Evolutionary conservation across 139 green algal genomes (phyloP), one percentile per base, ranked within the genome.

Genomic region (Picochlorum sp.): DNA sequence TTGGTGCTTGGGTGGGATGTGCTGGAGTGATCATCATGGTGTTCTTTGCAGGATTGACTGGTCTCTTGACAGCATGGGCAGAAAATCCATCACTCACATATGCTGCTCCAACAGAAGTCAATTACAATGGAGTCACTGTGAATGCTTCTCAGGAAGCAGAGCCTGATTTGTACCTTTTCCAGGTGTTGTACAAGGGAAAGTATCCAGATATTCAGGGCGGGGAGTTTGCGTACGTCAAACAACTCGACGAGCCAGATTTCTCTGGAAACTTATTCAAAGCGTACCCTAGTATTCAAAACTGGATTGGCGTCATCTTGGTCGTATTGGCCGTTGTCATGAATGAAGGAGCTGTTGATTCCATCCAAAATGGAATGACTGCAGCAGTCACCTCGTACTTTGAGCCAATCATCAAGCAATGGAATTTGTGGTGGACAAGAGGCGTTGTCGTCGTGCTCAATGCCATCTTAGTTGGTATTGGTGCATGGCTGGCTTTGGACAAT

Each of bases 321-420:
- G 49, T 90, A 8, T 68, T 88, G 45, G 74, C 87, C 2, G 64
- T 81, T 49, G 84, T 70, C 61, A 92, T 94, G 87, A 88, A 83
- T 69, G 75, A 84, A 55, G 74, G 58, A 0, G 83, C 82, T 0
- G 68, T 94, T 15, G 87, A 95, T 68, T 81, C 59, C 16, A 50
- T 87, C 41, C 76, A 84, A 56, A 86, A 85, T 68, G 77, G 77
- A 26, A 59, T 83, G 15, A 44, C 62, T 5, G 63, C 68, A 10
- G 71, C 49, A 9, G 34, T 80, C 20, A 56, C 79, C 21, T 60
- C 62, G 14, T 71, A 79, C 49, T 67, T 80, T 20, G 10, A 16
- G 14, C 60, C 60, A 31, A 14, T 56, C 14, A 73, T 78, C 57
- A 68, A 70, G 26, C 56, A 67, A 34, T 64, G 65, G 63, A 63